Evolutionary conservation across 768 basidiomycete genomes (phyloP), one percentile per base, ranked within the genome.

Genomic region (Auriscalpium orientale): DNA sequence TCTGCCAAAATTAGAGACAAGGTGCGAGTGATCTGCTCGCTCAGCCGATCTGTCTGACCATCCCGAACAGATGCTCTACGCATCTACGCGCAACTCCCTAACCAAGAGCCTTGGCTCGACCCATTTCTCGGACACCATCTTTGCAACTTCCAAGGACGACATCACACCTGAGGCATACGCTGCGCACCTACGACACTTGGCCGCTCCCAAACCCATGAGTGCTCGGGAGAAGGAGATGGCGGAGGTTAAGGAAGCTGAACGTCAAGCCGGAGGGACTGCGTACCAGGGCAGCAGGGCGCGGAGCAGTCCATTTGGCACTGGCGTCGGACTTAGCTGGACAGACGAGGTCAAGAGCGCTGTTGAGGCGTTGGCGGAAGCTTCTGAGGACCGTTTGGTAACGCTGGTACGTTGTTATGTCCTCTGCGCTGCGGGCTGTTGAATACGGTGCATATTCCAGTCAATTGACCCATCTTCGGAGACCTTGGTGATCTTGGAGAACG

Each of bases 201-300:
- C 80, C 35, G 89, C 91, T 0, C 89, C 91, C 2, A 79, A 89
- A 58, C 95, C 94, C 1, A 76, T 97, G 63, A 91, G 86, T 40
- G 79, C 81, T 0, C 79, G 86, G 35, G 95, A 98, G 70, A 79
- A 84, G 57, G 93, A 95, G 67, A 77, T 95, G 58, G 86, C 79
- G 0, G 84, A 86, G 54, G 78, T 95, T 57, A 81, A 79, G 49
- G 80, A 82, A 1, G 89, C 90, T 3, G 95, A 95, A 67, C 76
- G 81, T n/a, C 72, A 76, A 54, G 77, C 76, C 9, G 78, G 74
- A 13, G 67, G 73, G 40, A 71, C 70, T 49, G 67, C 68, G 1
- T 87, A 85, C 60, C 78, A 82, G 58, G 85, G 83, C 8, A 85
- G 80, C 60, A 74, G 76, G 33, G 75, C 73, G 3, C 73, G 82